Evolutionary conservation across 257 asterid genomes (phyloP), one percentile per base, ranked within the genome.

Genomic region (Salvia hispanica): DNA sequence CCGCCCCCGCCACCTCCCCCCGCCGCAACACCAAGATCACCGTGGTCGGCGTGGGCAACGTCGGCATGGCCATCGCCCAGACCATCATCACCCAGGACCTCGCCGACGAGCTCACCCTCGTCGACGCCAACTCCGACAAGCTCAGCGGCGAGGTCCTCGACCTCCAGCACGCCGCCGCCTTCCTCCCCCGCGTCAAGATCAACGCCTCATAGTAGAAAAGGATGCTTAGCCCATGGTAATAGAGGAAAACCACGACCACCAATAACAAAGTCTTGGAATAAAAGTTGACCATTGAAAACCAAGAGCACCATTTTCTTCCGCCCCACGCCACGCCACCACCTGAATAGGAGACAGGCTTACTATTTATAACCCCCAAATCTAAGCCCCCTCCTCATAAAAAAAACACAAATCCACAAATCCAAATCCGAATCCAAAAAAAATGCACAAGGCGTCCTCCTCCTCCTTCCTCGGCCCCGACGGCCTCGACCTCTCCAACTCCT

Each of bases 61-160:
- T 91, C 40, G 96, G 97, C 9, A 91, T 88, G 96, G 97, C 97
- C 66, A 91, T 91, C 34, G 96, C 97, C 5, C 97, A 91, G 69
- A 91, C 97, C 44, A 86, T 91, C 74, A 81, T 91, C 28, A 91
- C 97, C 36, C 97, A 91, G 14, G 95, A 91, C 69, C 89, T 91
- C 71, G 86, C 59, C 64, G 97, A 91, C 75, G 96, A 83, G 57
- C 82, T 91, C n/a, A 79, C 86, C 58, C 88, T 91, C 25, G 84
- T 91, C 64, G 96, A 91, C 68, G 86, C 95, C 15, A 86, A 79
- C 2, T 73, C 80, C 12, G 88, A 86, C 65, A 88, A 88, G 71
- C 95, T 91, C 77, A 88, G 84, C 37, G 97, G 97, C 36, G 97
- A 88, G 77, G 79, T 88, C 79, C 92, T 91, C 16, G 97, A 91